Conservation (phyloP, 345 rosid species). For the Pistacia integerrima region DNA sequence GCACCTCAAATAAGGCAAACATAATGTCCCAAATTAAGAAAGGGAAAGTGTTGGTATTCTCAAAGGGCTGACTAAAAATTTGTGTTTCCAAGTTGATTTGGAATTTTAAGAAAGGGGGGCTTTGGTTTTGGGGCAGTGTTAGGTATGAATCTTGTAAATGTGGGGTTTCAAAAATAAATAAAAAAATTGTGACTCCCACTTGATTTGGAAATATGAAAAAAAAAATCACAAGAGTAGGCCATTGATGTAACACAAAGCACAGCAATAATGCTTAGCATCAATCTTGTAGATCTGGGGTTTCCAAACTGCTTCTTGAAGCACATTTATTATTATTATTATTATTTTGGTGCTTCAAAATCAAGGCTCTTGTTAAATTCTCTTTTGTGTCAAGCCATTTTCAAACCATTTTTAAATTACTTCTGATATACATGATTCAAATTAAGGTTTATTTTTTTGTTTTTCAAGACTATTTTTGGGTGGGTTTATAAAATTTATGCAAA, state of each 20-base stretch:
- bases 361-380: constrained; percentile 5
- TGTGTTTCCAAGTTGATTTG: neutral
- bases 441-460: too few relatives aligned
- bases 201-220: constrained; percentile 12
- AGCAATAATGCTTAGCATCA: constrained; percentile 11
- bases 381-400: neutral
- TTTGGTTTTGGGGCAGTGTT: neutral
- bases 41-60: neutral
- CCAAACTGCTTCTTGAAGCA: constrained; percentile 1
- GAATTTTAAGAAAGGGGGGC: neutral
- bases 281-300: constrained; percentile 22
- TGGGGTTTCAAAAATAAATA: constrained; percentile 1
- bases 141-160: constrained; percentile 14
- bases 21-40: neutral
- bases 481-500: too few relatives aligned
- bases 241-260: constrained; percentile 24
- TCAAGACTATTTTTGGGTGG: too few relatives aligned
- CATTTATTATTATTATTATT: constrained; percentile 4
- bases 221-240: constrained; percentile 1
- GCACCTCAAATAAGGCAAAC: neutral
- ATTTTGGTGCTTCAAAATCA: neutral
- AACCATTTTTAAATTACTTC: neutral
- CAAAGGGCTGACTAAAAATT: neutral
- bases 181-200: constrained; percentile 33
- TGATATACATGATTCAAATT: too few relatives aligned